phyloP scores from a whole-genome alignment of 345 rosid species.

The Stellera chamaejasme region DNA sequence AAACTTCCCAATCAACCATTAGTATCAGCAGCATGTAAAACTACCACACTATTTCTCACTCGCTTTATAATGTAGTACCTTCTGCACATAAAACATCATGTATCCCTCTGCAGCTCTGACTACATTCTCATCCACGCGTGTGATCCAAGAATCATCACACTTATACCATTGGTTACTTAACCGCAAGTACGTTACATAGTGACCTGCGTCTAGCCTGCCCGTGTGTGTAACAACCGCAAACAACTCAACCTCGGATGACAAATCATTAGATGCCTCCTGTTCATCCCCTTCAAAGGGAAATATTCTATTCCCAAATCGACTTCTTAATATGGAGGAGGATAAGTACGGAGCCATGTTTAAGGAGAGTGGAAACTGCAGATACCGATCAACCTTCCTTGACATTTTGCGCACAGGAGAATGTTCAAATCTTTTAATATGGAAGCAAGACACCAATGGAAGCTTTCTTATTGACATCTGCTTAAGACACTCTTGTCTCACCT shows the following conservation, averaged over 20 bases:
- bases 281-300: conserved; percentile 53
- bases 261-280: conserved; percentile 31
- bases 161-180: conserved; percentile 57
- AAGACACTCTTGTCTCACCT: conserved; percentile 58
- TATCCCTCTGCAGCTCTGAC: conserved; percentile 67
- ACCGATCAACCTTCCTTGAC: conserved; percentile 59
- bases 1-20: background rate
- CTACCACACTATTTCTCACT: conserved; percentile 30
- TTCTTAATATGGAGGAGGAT: conserved; percentile 54
- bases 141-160: conserved; percentile 70
- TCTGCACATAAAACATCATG: conserved; percentile 71
- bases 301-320: conserved; percentile 48
- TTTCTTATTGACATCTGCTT: conserved; percentile 70
- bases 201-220: conserved; percentile 55
- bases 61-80: conserved; percentile 46
- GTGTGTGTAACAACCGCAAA: conserved; percentile 62
- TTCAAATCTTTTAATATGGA: conserved; percentile 63
- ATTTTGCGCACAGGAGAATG: conserved; percentile 47
- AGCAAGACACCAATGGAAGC: conserved; percentile 62
- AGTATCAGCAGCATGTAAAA: conserved; percentile 8
- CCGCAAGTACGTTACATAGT: conserved; percentile 51
- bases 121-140: conserved; percentile 44
- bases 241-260: conserved; percentile 51
- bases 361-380: conserved; percentile 53
- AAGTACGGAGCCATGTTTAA: conserved; percentile 57